Conservation (phyloP, 73 alveolate species). For the Tetrahymena elliotti region DNA sequence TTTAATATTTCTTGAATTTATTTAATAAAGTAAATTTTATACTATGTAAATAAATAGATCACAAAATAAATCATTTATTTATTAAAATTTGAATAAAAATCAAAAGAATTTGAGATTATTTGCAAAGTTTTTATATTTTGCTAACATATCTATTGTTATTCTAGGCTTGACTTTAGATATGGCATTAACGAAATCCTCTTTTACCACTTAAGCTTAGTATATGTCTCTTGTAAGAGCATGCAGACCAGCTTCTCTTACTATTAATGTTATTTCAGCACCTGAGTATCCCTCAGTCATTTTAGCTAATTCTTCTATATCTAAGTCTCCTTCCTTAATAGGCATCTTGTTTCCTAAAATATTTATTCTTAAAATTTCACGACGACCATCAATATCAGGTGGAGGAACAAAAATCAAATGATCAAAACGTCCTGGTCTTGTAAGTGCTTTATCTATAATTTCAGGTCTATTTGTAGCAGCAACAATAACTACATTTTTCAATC, state of each 20-base stretch:
- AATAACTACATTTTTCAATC: conserved; percentile 58
- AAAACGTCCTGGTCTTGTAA: conserved; percentile 92
- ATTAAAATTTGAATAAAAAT: neutral
- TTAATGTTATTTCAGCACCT: conserved; percentile 61
- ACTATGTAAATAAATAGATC: too few relatives aligned
- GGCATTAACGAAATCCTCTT: conserved; percentile 4
- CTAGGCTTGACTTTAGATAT: conserved; percentile 20
- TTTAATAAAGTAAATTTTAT: too few relatives aligned
- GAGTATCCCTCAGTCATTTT: conserved; percentile 55
- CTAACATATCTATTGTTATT: neutral
- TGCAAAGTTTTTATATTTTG: neutral
- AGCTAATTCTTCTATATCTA: conserved; percentile 11
- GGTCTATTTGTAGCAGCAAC: conserved; percentile 90
- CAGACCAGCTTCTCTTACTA: conserved; percentile 62
- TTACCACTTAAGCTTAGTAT: neutral
- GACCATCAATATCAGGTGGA: conserved; percentile 67
- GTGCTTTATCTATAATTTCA: conserved; percentile 76
- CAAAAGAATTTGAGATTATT: neutral
- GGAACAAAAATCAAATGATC: conserved; percentile 74
- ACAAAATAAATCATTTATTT: neutral
- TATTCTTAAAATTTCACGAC: conserved; percentile 59
- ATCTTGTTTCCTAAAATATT: conserved; percentile 25
- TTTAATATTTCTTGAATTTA: too few relatives aligned
- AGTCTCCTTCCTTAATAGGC: conserved; percentile 14
- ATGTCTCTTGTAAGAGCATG: conserved; percentile 26